Evolutionary conservation across 306 rosid genomes (phyloP), one percentile per base, ranked within the genome.

Genomic region (Lupinus albus): DNA sequence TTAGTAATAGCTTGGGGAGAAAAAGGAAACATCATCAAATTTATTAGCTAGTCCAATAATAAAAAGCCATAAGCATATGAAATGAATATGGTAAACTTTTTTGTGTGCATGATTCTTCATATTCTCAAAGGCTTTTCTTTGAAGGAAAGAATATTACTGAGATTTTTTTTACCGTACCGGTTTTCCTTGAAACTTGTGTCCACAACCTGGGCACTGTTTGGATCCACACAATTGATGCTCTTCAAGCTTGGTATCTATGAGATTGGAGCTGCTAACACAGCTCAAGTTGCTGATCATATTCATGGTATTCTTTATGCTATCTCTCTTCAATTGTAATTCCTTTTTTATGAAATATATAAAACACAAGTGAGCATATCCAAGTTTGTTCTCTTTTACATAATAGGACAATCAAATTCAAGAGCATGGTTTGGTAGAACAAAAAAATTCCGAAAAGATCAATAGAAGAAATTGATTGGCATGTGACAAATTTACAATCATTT

Each of bases 201-300:
- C 99, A 48, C 99, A 94, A 51, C 88, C 87, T 8, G 97, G 97
- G 61, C 97, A 90, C 70, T 88, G 97, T 72, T 94, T 94, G 80
- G 99, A 90, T 87, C 90, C 95, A 85, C 99, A 94, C 75, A 84
- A 74, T 72, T 90, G 95, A 84, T 94, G 96, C 57, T 90, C 92
- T 84, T 86, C 99, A 2, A 94, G 95, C 89, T 90, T 94, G 0
- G 99, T 89, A 87, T 94, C 99, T 76, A 94, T 84, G 54, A 88
- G 91, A 86, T 86, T 93, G 63, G 89, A 81, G 74, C 93, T 81
- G 50, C 81, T 85, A 38, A 83, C 72, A 71, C 70, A 66, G 38
- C 85, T 80, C 74, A 77, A 54, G 68, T 56, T 74, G 62, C 79
- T 80, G 57, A 63, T 85, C 67, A 68, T 88, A 63, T 82, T 84